Base-by-base conservation (phyloP, 345 rosid species). In the Psidium guajava region DNA sequence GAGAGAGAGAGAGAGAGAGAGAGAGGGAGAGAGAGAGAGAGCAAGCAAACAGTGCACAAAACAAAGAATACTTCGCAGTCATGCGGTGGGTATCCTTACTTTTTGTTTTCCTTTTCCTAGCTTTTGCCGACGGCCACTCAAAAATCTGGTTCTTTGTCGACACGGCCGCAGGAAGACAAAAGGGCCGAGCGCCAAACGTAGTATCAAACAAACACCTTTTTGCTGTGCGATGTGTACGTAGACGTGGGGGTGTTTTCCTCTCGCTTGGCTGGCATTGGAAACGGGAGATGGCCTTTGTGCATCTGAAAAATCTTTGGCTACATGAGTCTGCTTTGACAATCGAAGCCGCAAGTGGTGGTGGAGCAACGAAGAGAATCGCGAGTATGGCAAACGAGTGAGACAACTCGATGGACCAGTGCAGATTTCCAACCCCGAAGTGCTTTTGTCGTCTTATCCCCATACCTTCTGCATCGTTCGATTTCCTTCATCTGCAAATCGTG, bases 41-140 rank as follows among this genome's bases (percentile, higher is more conserved):
- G 27, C 3, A 52, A 16, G 18, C 82, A 27, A 90, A 87, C 87
- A 87, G 11, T 22, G 83, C 52, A 91, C 83, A 84, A 87, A 91
- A 90, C 91, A 91, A 87, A 91, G 86, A 85, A 25, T 4, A 87
- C 88, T 88, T 89, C 69, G 32, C 54, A 80, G 83, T 77, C 83
- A 55, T 75, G 14, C 11, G 36, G 82, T 52, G 86, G 82, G 51
- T 6, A 75, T 28, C 51, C 47, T 47, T 27, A 20, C 54, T 42
- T 61, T 69, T 3, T 83, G 80, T 59, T 61, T 59, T 47, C 11
- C 82, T 16, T 88, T 69, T 36, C 20, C 80, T 18, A 69, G 83
- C 87, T 81, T 86, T 86, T 77, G 86, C 87, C 91, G 44, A 52
- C 84, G 83, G 87, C 92, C 90, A 87, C 88, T 86, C 88, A 82